phyloP scores from a whole-genome alignment of 2,329 filamentous ascomycete species.

The Diplodia seriata region DNA sequence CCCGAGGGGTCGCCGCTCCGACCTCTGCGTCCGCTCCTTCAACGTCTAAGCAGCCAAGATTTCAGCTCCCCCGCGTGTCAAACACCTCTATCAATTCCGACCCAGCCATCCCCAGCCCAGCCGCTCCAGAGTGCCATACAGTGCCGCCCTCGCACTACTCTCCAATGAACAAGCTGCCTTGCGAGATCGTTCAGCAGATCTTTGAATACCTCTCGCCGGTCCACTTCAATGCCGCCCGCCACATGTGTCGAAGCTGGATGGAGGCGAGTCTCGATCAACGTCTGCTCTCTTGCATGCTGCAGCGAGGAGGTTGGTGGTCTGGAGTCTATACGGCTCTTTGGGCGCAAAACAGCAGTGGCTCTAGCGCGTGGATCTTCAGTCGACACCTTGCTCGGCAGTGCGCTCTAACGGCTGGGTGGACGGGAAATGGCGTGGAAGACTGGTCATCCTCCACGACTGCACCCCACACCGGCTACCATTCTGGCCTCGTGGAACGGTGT shows the following conservation, averaged over 20 bases:
- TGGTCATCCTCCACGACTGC: background rate
- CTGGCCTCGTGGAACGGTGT: conserved; percentile 21
- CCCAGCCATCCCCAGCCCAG: conserved; percentile 45
- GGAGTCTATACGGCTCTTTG: conserved; percentile 32
- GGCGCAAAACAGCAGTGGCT: conserved; percentile 15
- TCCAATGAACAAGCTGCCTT: conserved; percentile 34
- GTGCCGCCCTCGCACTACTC: background rate
- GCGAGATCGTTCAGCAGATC: conserved; percentile 59
- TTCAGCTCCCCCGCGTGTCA: conserved; percentile 30
- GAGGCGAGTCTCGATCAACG: conserved; percentile 60
- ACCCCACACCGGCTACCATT: conserved; percentile 29
- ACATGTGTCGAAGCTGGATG: conserved; percentile 67
- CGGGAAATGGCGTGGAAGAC: conserved; percentile 46
- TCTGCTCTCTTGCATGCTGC: conserved; percentile 62
- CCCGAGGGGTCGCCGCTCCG: conserved; percentile 52
- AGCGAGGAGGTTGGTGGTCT: conserved; percentile 61
- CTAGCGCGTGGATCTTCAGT: conserved; percentile 53
- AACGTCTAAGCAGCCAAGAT: background rate
- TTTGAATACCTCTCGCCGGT: conserved; percentile 54
- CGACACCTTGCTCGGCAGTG: conserved; percentile 59
- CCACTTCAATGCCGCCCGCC: conserved; percentile 67
- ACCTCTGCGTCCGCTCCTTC: conserved; percentile 39
- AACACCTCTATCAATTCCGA: conserved; percentile 35
- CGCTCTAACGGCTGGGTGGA: conserved; percentile 53
- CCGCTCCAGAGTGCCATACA: conserved; percentile 29